phyloP scores from a whole-genome alignment of 495 filamentous ascomycete species.

The Platismatia glauca region DNA sequence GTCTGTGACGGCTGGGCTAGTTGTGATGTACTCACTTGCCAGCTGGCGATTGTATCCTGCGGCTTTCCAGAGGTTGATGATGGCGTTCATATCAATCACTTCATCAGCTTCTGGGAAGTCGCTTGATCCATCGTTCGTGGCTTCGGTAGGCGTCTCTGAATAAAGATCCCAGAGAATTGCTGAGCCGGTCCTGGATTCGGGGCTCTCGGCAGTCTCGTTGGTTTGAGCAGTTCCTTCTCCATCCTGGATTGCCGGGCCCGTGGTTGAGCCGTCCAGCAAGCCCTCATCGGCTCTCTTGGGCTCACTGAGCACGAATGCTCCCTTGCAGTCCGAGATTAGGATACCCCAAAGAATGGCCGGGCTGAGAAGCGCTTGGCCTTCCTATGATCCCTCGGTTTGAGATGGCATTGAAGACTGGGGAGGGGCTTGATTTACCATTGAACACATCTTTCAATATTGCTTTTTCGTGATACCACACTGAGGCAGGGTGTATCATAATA shows the following conservation, averaged over 20 bases:
- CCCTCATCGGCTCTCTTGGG: neutral
- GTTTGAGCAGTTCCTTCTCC: neutral
- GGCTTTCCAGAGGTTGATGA: neutral
- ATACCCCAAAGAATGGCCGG: neutral
- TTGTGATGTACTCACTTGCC: neutral
- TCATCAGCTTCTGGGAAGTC: neutral
- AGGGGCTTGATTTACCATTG: too few relatives aligned
- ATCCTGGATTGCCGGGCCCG: neutral
- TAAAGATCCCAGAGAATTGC: too few relatives aligned
- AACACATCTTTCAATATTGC: neutral
- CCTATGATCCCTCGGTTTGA: neutral
- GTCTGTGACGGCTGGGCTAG: neutral
- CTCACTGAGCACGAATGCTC: neutral
- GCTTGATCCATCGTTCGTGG: neutral
- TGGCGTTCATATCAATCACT: neutral
- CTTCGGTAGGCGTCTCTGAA: neutral
- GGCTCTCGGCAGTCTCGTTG: neutral
- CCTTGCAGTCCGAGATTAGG: neutral
- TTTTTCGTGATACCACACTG: neutral
- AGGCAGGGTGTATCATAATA: neutral
- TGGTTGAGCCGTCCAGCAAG: neutral
- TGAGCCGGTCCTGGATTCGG: neutral
- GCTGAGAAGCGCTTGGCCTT: neutral
- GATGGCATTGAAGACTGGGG: neutral
- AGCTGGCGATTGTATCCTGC: neutral